Evolutionary conservation across 257 asterid genomes (phyloP).

Genomic region (Buddleja alternifolia): DNA sequence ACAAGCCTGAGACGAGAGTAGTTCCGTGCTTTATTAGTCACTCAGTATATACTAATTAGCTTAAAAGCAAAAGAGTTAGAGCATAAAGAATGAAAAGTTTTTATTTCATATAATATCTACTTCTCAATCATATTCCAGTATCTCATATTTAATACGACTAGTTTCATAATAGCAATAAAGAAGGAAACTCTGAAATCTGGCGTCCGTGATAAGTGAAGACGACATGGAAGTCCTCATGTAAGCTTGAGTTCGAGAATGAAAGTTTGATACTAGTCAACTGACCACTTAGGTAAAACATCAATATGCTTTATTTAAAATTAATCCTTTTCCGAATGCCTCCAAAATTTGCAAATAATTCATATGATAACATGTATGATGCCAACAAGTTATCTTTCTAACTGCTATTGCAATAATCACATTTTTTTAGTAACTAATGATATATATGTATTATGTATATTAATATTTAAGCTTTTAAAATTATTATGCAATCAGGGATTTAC

Average conservation of each 20-base stretch:
- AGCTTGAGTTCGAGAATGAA: neutral
- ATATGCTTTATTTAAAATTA: neutral
- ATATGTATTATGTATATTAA: neutral
- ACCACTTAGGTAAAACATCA: neutral
- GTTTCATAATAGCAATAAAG: neutral
- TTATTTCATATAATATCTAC: slow-evolving; percentile 15
- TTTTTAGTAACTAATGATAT: neutral
- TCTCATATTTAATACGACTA: neutral
- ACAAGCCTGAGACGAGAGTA: slow-evolving; percentile 73
- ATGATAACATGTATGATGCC: neutral
- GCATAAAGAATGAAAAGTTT: neutral
- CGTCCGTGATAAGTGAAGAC: slow-evolving; percentile 3
- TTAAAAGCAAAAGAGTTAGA: slow-evolving; percentile 11
- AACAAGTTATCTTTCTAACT: neutral
- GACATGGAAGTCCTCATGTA: neutral
- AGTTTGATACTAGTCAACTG: neutral
- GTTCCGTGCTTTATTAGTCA: slow-evolving; percentile 21
- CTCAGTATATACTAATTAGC: slow-evolving; percentile 13
- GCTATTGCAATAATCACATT: neutral
- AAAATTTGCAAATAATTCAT: neutral
- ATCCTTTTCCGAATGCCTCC: neutral
- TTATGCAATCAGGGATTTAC: neutral
- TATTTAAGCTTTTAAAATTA: slow-evolving; percentile 9
- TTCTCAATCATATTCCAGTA: slow-evolving; percentile 16
- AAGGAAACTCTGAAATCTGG: slow-evolving; percentile 8